Base-by-base conservation (phyloP, 1,139 yeast species). In the Taiozyma sp. region DNA sequence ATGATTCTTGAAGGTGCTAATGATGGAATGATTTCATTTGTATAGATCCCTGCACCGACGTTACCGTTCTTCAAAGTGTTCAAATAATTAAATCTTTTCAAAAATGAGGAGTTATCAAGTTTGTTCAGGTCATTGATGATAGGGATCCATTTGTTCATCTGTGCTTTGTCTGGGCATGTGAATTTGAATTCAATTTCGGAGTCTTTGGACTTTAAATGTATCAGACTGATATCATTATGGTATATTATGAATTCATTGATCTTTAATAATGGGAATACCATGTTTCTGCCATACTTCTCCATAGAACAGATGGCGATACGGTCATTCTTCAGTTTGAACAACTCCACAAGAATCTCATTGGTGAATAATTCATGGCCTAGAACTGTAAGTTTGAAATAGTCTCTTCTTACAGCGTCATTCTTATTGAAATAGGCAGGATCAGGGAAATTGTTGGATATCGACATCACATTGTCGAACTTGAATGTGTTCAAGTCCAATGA, bases 181-280 rank as follows among this genome's bases (percentile, higher is more conserved):
- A 60, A 50, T n/a, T 34, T 52, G 21, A 61, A 39, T 22, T 47
- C 49, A 21, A 52, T 37, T 3, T 40, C 32, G 2, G 37, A 44
- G 6, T 43, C 44, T 5, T 47, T 50, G 14, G 46, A 16, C 1
- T 39, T 10, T 14, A 58, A 13, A 14, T 40, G 46, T 44, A 53
- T 53, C 22, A 42, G 46, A n/a, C 50, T 46, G 3, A 47, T 16
- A 45, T 60, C 60, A 35, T 62, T 57, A 28, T 55, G 50, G 14
- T 42, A 37, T 2, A 64, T 32, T 0, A 32, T 29, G 22, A 60
- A 54, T 43, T 69, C 73, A 9, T 58, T 52, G 7, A 54, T 47
- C 41, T 62, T 62, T 29, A 73, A 52, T 14, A 69, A 68, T 24
- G 75, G 72, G 50, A 71, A 71, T 50, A 72, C 44, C 42, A 73